Conservation (phyloP, 2,329 filamentous ascomycete genomes). For the Hymenoscyphus scutula region DNA sequence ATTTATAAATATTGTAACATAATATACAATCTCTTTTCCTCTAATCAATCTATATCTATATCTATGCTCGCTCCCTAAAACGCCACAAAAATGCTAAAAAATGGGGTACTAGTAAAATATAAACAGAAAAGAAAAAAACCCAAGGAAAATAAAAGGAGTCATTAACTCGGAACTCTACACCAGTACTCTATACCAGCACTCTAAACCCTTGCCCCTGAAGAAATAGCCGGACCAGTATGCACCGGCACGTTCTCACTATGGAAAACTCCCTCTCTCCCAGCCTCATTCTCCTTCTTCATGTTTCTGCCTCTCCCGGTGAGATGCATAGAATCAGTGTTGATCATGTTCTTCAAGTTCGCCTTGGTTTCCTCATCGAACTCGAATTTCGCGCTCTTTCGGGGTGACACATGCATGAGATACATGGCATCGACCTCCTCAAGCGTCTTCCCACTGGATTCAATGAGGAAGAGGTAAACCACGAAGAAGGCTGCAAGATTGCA, state of each 20-base stretch:
- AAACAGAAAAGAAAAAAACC: neutral
- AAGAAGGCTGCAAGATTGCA: constrained; percentile 64
- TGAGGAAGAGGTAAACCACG: constrained; percentile 74
- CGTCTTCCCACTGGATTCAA: constrained; percentile 53
- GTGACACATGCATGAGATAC: constrained; percentile 38
- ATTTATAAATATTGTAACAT: neutral
- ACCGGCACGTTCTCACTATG: constrained; percentile 8
- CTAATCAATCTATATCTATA: neutral
- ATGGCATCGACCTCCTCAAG: constrained; percentile 32
- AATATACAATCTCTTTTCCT: neutral
- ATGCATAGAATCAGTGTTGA: constrained; percentile 32
- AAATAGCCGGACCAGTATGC: neutral
- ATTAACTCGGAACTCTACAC: too few species aligned
- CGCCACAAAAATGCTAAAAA: neutral
- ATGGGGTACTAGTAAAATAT: neutral
- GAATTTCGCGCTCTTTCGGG: constrained; percentile 28
- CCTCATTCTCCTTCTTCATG: constrained; percentile 54
- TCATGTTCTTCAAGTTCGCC: constrained; percentile 5
- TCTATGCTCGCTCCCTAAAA: neutral
- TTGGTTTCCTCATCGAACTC: constrained; percentile 21
- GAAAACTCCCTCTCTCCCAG: neutral
- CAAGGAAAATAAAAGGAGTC: neutral
- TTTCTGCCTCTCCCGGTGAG: constrained; percentile 20
- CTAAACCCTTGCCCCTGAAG: neutral
- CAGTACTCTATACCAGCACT: neutral